Conservation (phyloP, 2,329 filamentous ascomycete genomes). For the Botrytis tulipae region DNA sequence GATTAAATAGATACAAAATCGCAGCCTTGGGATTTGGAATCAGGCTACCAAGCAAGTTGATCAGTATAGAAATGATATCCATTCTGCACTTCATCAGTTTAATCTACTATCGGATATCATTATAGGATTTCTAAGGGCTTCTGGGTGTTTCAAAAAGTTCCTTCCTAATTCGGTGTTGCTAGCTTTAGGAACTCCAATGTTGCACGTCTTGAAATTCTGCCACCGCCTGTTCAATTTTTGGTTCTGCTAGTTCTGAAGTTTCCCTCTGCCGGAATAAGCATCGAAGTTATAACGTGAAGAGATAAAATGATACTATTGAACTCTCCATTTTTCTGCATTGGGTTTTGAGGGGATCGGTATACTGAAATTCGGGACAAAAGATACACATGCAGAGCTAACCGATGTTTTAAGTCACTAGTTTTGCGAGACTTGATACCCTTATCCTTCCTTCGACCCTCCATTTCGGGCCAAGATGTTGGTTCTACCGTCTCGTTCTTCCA, state of each 20-base stretch:
- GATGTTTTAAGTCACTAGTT: background rate
- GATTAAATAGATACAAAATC: background rate
- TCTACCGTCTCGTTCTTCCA: background rate
- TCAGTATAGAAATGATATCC: background rate
- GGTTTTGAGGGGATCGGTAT: accelerated
- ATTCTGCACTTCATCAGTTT: background rate
- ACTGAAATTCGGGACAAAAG: background rate
- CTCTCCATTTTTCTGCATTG: background rate
- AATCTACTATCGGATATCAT: background rate
- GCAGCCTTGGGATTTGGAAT: background rate
- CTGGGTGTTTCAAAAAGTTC: background rate
- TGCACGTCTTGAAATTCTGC: background rate
- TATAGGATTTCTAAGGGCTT: background rate
- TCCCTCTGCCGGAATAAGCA: background rate
- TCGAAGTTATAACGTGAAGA: background rate
- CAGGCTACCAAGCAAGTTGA: background rate
- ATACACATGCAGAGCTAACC: background rate
- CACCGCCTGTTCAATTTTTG: background rate
- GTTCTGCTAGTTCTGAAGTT: background rate
- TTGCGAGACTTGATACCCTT: background rate
- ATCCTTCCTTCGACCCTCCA: background rate
- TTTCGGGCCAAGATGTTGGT: background rate
- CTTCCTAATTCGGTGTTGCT: background rate
- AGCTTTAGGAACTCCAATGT: background rate
- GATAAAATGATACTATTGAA: background rate